phyloP scores from a whole-genome alignment of 805 yeast species.

The Zygosaccharomyces rouxii region DNA sequence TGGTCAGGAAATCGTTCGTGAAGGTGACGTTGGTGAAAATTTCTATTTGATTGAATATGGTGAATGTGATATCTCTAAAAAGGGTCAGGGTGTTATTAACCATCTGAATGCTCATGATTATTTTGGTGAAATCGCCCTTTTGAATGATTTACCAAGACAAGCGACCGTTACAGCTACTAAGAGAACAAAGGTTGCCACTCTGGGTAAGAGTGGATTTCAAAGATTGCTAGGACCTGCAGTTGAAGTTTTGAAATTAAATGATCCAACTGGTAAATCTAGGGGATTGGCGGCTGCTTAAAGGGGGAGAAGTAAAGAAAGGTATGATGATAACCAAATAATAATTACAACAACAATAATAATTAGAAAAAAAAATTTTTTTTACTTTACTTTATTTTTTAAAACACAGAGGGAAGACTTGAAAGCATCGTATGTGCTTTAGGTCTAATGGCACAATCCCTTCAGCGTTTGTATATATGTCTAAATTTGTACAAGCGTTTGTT shows the following conservation, averaged over 20 bases:
- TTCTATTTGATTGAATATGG: constrained; percentile 79
- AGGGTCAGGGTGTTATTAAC: constrained; percentile 55
- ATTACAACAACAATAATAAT: not conserved
- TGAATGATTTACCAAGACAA: constrained; percentile 88
- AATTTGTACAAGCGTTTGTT: constrained; percentile 3
- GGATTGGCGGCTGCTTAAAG: constrained; percentile 2
- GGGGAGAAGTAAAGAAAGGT: not conserved
- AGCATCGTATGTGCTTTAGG: not conserved
- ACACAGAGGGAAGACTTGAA: not conserved
- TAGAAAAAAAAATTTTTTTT: not conserved
- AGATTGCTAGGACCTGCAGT: constrained; percentile 93
- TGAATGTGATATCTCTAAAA: constrained; percentile 65
- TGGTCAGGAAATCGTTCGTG: constrained; percentile 71
- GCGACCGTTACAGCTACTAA: constrained; percentile 83
- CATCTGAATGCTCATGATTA: constrained; percentile 76
- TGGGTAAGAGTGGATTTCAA: constrained; percentile 89
- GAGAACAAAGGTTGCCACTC: constrained; percentile 79
- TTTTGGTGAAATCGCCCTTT: constrained; percentile 92
- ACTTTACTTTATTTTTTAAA: too few species aligned
- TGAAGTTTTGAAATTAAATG: constrained; percentile 78
- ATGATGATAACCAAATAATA: not conserved
- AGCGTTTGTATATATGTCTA: constrained; percentile 5
- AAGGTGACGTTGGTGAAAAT: constrained; percentile 81
- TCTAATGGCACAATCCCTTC: constrained; percentile 1
- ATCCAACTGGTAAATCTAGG: constrained; percentile 51